Percentiles rank a stretch among this genome's conserved stretches.
These are phyloP conservation scores for Rhizopogon sp. DNA, from an alignment of 768 basidiomycete species.

Conservation along the genomic window DNA sequence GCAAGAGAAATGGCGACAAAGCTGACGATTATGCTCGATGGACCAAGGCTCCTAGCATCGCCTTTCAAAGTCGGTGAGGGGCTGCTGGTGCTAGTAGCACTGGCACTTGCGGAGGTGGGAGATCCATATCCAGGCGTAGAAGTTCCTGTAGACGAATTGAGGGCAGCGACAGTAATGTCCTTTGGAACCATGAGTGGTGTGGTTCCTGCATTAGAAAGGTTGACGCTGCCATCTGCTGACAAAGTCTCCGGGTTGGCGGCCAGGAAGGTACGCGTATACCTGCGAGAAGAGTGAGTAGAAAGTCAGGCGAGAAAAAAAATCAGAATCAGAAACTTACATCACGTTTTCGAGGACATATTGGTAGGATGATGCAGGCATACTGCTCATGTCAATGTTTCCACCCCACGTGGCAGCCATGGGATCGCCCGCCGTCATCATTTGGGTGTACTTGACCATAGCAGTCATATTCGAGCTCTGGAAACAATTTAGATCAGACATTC, in stretches of 20 bases:
- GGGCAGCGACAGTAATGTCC: constrained; percentile 45
- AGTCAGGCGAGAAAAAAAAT: constrained; percentile 1
- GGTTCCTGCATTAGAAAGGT: constrained; percentile 37
- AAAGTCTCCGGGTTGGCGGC: constrained; percentile 50
- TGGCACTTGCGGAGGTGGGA: constrained; percentile 15
- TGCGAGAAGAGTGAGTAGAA: neutral
- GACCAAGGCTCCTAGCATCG: constrained; percentile 43
- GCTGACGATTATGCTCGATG: constrained; percentile 46
- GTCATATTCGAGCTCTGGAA: constrained; percentile 49
- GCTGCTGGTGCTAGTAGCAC: constrained; percentile 9
- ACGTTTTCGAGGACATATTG: constrained; percentile 52
- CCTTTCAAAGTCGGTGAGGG: constrained; percentile 18
- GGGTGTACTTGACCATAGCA: constrained; percentile 50
- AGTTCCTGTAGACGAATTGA: constrained; percentile 23
- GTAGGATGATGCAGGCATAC: constrained; percentile 53
- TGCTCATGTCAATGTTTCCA: constrained; percentile 50
- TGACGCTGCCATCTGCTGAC: constrained; percentile 43
- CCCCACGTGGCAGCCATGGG: constrained; percentile 54
- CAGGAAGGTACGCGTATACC: constrained; percentile 38
- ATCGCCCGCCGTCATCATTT: constrained; percentile 44
- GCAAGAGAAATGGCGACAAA: constrained; percentile 42
- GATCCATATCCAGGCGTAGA: constrained; percentile 19
- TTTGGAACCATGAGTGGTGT: constrained; percentile 56
- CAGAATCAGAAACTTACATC: constrained; percentile 19
- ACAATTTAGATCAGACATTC: neutral